These are phyloP conservation scores for Fusarium irregulare DNA, from an alignment of 2,329 filamentous ascomycete species.

Conservation along the genomic window DNA sequence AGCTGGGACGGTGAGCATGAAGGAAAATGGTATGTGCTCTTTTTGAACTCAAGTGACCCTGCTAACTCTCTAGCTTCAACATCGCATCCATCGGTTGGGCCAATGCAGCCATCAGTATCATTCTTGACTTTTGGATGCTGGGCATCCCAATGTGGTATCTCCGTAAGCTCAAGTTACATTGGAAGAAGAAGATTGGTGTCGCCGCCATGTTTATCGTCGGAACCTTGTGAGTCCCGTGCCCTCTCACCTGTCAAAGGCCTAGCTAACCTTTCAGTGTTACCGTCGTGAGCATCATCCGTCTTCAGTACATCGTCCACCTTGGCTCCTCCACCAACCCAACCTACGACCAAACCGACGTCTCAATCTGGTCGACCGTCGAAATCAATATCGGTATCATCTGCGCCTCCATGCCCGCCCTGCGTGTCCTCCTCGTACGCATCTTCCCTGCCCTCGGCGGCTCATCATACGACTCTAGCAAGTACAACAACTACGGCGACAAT, in stretches of 20 bases:
- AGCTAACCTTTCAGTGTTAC: constrained; percentile 42
- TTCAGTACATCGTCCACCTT: constrained; percentile 46
- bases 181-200: constrained; percentile 57
- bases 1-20: constrained; percentile 55
- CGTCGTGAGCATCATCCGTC: constrained; percentile 47
- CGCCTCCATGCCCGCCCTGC: constrained; percentile 49
- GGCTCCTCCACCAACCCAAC: constrained; percentile 47
- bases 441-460: constrained; percentile 48
- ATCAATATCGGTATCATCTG: constrained; percentile 53
- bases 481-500: constrained; percentile 37
- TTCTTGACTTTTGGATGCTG: constrained; percentile 58
- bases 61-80: neutral
- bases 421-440: constrained; percentile 45
- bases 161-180: constrained; percentile 49
- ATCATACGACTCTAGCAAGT: constrained; percentile 42
- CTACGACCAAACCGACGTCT: constrained; percentile 47
- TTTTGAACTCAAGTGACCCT: fast-evolving
- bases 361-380: constrained; percentile 52
- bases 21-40: constrained; percentile 51
- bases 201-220: constrained; percentile 59
- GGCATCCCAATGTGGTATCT: constrained; percentile 55
- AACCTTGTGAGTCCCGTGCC: constrained; percentile 48
- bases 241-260: neutral
- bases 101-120: constrained; percentile 56
- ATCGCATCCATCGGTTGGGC: constrained; percentile 52